Base-by-base conservation (phyloP, 148 eudicot genomes). In the Fagopyrum esculentum region DNA sequence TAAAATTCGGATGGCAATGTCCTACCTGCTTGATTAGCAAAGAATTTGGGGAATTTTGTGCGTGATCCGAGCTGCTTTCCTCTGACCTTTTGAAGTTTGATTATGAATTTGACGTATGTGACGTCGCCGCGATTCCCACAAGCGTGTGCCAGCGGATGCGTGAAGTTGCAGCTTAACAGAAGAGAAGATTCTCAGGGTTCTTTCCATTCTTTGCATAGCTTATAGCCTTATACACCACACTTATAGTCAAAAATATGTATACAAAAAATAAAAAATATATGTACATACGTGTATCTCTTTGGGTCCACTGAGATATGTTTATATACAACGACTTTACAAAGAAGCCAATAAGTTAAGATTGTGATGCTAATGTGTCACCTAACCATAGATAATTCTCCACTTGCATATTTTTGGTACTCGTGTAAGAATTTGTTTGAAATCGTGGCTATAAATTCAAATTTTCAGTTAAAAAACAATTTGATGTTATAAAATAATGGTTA, bases 141-240 rank as follows among this genome's bases (percentile, higher is more conserved):
- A 59, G 64, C 22, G 64, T 59, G 71, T 35, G 71, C 71, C 69
- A 29, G 69, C 69, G 71, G 71, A 40, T 66, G 71, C 71, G 47
- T 66, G 4, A 66, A 66, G 71, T 43, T 40, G 15, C 71, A 43
- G 71, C 71, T 29, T 29, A 15, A 61, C 68, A 61, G 6, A 66
- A 43, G 47, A 66, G 71, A 66, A 66, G 19, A 35, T 40, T 13
- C 63, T 40, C 71, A 40, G 71, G 71, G 45, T 66, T 66, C 47
- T 40, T 64, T 64, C 45, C 45, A 40, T 64, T 45, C 57, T 11
- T 29, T 7, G 3, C 29, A 57, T 6, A 57, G 30, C 63, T 2
- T 17, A 22, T 8, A 22, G 26, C 26, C 26, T 22, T 22, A 22
- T 22, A 22, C 30, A 61, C 22, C 29, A 7, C 26, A 19, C 17